phyloP scores from a whole-genome alignment of 1,284 basidiomycete species.

The Ustilago lituana region DNA sequence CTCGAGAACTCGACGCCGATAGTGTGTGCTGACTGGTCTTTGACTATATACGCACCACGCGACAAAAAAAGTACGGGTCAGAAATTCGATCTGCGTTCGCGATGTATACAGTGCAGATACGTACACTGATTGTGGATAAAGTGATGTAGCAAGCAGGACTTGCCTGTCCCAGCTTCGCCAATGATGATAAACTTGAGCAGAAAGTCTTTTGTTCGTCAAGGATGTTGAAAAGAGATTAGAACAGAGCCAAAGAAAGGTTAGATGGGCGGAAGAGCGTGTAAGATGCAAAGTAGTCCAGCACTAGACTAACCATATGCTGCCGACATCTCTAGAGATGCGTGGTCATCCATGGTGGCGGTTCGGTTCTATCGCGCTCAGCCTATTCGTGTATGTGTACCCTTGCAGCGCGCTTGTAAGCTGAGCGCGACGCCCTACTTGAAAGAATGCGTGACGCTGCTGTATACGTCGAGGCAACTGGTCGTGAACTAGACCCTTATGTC shows the following conservation, averaged over 20 bases:
- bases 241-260: too few relatives aligned
- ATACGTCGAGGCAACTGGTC: too few relatives aligned
- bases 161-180: constrained; percentile 94
- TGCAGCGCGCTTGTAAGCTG: too few relatives aligned
- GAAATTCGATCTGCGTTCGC: not conserved
- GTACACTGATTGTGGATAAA: constrained; percentile 92
- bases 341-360: constrained; percentile 34
- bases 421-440: too few relatives aligned
- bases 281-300: too few relatives aligned
- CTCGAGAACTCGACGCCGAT: constrained; percentile 96
- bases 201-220: constrained; percentile 73
- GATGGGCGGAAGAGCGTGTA: too few relatives aligned
- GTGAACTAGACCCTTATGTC: too few relatives aligned
- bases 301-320: constrained; percentile 38
- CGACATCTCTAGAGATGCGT: constrained; percentile 50
- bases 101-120: constrained; percentile 65
- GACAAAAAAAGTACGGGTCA: too few relatives aligned
- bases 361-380: not conserved
- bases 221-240: too few relatives aligned
- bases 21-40: constrained; percentile 94
- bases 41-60: constrained; percentile 73
- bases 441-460: too few relatives aligned
- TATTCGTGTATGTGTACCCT: too few relatives aligned
- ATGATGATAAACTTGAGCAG: constrained; percentile 97
- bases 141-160: constrained; percentile 93